Evolutionary conservation across 805 yeast species (phyloP), one percentile per base, ranked within the genome.

Genomic region (Kazachstania martiniae): DNA sequence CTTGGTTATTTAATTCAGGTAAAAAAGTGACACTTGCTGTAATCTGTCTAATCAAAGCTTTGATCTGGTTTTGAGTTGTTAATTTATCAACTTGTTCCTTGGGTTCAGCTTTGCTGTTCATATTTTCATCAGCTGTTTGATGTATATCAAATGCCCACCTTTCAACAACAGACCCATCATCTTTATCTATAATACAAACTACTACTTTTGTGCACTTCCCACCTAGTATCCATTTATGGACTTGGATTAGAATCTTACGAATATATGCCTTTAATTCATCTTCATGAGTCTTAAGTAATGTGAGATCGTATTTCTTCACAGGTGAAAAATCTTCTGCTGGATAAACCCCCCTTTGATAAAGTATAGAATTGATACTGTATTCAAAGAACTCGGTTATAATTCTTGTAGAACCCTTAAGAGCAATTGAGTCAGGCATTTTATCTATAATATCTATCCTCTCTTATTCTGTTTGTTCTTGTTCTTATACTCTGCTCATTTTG

Each of bases 341-440:
- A 46, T 87, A 87, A 13, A 87, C 76, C 0, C 94, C 94, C 32
- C 97, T 62, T 53, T 89, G 96, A 53, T 79, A 87, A 4, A 89
- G 66, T 17, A 87, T 82, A 29, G 77, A 73, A 49, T 84, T 79
- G 33, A 87, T 76, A 33, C 89, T 72, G 51, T 74, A 83, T 45
- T 83, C 77, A 46, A 87, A 83, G 57, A 82, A 85, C 56, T 85
- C 95, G 1, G 89, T 71, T 1, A 86, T 84, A 0, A 73, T 65
- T 40, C 75, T 73, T 8, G 93, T 74, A 0, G 93, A 80, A 9
- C 95, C 95, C 44, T 76, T 76, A 27, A 82, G 56, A 2, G 85
- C 39, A 9, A 62, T 53, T 1, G 59, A 36, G 5, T 42, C 30
- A n/a, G n/a, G n/a, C n/a, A n/a, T n/a, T n/a, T n/a, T n/a, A n/a